These are phyloP conservation scores for Chlorella vulgaris DNA, from an alignment of 139 green algal genomes.

Conservation along the genomic window DNA sequence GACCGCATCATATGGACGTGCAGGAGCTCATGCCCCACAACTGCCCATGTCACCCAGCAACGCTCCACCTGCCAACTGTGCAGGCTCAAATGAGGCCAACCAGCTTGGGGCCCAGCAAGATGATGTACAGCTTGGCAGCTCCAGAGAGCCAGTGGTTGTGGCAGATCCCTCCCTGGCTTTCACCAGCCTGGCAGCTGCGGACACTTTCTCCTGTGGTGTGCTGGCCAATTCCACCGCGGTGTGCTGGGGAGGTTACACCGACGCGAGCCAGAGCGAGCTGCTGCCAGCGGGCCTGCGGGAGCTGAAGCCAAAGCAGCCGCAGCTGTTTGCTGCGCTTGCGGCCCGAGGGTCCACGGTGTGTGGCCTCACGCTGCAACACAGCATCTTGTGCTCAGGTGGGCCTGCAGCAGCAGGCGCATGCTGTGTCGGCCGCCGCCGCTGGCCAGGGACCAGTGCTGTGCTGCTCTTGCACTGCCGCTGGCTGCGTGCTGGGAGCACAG, in stretches of 20 bases:
- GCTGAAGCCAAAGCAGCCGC: not conserved
- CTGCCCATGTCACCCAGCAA: not conserved
- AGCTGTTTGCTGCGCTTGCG: not conserved
- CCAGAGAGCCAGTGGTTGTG: not conserved
- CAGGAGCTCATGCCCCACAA: not conserved
- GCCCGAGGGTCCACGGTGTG: not conserved
- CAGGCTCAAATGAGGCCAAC: not conserved
- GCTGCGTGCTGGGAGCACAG: not conserved
- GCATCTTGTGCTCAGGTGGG: not conserved
- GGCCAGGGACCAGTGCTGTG: not conserved
- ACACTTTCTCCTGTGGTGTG: constrained; percentile 1
- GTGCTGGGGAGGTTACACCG: constrained; percentile 10
- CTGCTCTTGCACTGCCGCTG: not conserved
- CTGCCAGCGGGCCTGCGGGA: not conserved
- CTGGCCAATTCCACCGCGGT: not conserved
- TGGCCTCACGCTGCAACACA: not conserved
- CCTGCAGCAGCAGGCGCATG: not conserved
- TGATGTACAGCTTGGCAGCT: not conserved
- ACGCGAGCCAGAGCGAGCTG: not conserved
- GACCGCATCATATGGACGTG: too few species aligned
- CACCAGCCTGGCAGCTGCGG: constrained; percentile 1
- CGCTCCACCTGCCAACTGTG: not conserved
- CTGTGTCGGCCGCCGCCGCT: not conserved
- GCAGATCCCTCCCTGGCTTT: constrained; percentile 5
- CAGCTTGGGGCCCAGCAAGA: constrained; percentile 1